phyloP scores from a whole-genome alignment of 2,329 filamentous ascomycete genomes.

The Coniochaeta sp. region DNA sequence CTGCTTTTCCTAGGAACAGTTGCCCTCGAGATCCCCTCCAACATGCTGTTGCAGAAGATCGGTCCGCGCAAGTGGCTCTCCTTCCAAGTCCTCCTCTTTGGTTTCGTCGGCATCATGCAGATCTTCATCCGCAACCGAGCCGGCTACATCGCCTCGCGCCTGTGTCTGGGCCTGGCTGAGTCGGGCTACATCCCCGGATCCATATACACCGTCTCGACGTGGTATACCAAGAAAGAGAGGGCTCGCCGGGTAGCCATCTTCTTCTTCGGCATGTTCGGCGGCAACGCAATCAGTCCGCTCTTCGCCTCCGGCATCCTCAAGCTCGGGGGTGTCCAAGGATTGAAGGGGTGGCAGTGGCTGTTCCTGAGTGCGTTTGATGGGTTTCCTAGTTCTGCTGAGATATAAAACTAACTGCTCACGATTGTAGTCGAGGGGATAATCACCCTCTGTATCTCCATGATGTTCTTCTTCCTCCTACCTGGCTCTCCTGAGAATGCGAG shows the following conservation, averaged over 20 bases:
- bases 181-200: slow-evolving; percentile 44
- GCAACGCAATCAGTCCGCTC: slow-evolving; percentile 39
- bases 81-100: slow-evolving; percentile 39
- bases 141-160: slow-evolving; percentile 35
- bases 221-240: slow-evolving; percentile 38
- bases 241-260: slow-evolving; percentile 39
- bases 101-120: slow-evolving; percentile 35
- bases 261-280: slow-evolving; percentile 46
- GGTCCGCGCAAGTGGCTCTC: slow-evolving; percentile 41
- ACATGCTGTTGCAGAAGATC: slow-evolving; percentile 33
- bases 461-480: slow-evolving; percentile 32
- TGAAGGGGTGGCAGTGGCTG: slow-evolving; percentile 42
- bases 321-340: slow-evolving; percentile 28
- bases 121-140: slow-evolving; percentile 30
- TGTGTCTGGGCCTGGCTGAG: slow-evolving; percentile 38
- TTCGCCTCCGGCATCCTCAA: slow-evolving; percentile 39
- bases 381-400: not conserved
- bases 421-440: slow-evolving; percentile 34
- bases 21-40: slow-evolving; percentile 42
- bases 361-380: slow-evolving; percentile 29
- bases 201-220: slow-evolving; percentile 42
- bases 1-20: slow-evolving; percentile 44
- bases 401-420: not conserved
- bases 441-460: slow-evolving; percentile 29
- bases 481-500: slow-evolving; percentile 31